A percentile compares a stretch with the other conserved stretches of the same genome.
These are phyloP conservation scores for Syzygium aqueum DNA, from an alignment of 345 rosid species.

Conservation along the genomic window DNA sequence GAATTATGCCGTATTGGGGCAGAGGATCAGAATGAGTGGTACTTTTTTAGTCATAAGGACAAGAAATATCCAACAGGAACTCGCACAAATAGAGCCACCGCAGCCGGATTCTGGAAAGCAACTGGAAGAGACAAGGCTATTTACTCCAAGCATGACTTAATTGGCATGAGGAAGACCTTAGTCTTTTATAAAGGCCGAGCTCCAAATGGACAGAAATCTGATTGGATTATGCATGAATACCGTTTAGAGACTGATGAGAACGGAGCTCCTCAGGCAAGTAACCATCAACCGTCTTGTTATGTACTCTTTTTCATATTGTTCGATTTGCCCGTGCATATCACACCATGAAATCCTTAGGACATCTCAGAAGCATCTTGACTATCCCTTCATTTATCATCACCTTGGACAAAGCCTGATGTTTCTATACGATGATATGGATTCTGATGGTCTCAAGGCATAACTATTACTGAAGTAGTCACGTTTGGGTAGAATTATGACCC, in stretches of 20 bases:
- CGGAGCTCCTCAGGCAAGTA: conserved; percentile 58
- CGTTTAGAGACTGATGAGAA: conserved; percentile 93
- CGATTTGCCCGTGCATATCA: not conserved
- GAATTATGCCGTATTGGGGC: conserved; percentile 79
- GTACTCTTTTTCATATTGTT: not conserved
- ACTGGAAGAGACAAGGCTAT: conserved; percentile 97
- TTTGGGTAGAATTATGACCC: not conserved
- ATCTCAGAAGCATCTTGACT: not conserved
- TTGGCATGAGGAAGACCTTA: conserved; percentile 95
- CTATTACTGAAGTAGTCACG: not conserved
- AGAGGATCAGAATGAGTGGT: conserved; percentile 92
- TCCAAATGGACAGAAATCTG: conserved; percentile 89
- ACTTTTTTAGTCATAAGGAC: conserved; percentile 92
- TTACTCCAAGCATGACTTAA: conserved; percentile 63
- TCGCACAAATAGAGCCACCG: conserved; percentile 91
- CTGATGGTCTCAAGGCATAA: not conserved
- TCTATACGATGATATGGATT: not conserved
- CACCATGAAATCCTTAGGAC: not conserved
- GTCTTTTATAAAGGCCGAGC: conserved; percentile 94
- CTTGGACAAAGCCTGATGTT: not conserved
- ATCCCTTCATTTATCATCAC: not conserved
- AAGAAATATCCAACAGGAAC: conserved; percentile 98
- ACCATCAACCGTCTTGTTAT: not conserved
- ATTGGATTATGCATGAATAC: conserved; percentile 98
- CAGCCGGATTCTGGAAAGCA: conserved; percentile 99